Evolutionary conservation across 805 yeast genomes (phyloP).

Genomic region (Kockiozyma suomiensis): DNA sequence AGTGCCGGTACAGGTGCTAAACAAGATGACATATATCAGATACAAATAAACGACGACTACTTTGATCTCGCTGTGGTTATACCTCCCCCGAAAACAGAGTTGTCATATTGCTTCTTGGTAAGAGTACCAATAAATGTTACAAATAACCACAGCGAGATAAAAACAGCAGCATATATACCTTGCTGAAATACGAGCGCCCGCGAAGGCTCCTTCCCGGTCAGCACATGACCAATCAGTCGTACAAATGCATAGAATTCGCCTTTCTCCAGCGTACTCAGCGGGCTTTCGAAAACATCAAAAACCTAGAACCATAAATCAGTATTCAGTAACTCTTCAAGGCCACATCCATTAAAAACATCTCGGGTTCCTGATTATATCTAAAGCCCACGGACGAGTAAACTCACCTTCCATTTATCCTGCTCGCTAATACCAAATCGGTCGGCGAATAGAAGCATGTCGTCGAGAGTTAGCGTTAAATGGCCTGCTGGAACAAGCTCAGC

Average conservation of each 20-base stretch:
- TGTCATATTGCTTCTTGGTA: too few species aligned
- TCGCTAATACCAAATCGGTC: conserved; percentile 70
- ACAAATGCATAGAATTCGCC: conserved; percentile 90
- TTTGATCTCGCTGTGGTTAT: too few species aligned
- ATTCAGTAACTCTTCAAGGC: background rate
- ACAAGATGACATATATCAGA: background rate
- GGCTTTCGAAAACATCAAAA: conserved; percentile 39
- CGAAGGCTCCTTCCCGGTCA: conserved; percentile 46
- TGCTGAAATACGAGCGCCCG: conserved; percentile 31
- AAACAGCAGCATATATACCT: conserved; percentile 18
- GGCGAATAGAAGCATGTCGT: conserved; percentile 78
- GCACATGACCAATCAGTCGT: conserved; percentile 74
- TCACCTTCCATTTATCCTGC: conserved; percentile 54
- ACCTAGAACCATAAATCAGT: conserved; percentile 30
- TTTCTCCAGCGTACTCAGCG: conserved; percentile 63
- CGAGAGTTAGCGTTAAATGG: conserved; percentile 63
- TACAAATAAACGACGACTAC: background rate
- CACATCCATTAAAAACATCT: background rate
- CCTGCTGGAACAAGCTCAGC: conserved; percentile 70
- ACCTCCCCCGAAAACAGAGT: too few species aligned
- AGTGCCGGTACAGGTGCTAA: too few species aligned
- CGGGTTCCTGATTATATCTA: background rate
- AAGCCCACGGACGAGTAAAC: background rate
- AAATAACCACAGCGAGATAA: too few species aligned
- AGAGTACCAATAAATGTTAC: too few species aligned